Conservation (phyloP, 2,329 filamentous ascomycete species). For the Xylariaceae sp. region DNA sequence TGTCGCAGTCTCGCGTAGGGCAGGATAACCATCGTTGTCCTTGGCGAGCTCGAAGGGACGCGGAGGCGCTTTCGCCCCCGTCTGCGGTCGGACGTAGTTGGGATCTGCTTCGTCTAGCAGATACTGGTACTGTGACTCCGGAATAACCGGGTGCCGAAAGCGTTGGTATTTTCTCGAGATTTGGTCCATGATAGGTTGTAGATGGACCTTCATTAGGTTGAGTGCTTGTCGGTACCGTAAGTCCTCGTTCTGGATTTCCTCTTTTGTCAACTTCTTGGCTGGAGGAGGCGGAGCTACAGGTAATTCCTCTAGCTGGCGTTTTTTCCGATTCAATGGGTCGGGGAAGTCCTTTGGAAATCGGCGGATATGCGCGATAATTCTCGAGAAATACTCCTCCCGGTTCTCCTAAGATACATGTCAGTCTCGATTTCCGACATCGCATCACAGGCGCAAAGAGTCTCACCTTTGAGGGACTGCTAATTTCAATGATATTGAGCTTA, state of each 20-base stretch:
- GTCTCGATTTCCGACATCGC: constrained; percentile 4
- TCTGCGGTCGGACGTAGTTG: constrained; percentile 55
- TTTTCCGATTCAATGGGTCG: constrained; percentile 79
- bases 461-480: constrained; percentile 61
- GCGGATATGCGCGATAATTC: constrained; percentile 68
- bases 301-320: constrained; percentile 71
- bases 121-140: constrained; percentile 69
- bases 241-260: constrained; percentile 73
- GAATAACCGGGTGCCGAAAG: constrained; percentile 76
- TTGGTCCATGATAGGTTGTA: constrained; percentile 96
- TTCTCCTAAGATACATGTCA: constrained; percentile 41
- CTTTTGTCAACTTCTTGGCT: constrained; percentile 64
- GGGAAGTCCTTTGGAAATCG: constrained; percentile 83
- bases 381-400: constrained; percentile 75
- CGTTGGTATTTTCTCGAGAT: constrained; percentile 86
- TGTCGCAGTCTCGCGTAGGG: constrained; percentile 67
- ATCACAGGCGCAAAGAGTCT: constrained; percentile 27
- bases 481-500: constrained; percentile 65
- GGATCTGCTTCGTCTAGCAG: constrained; percentile 80
- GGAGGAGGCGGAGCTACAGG: constrained; percentile 68
- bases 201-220: constrained; percentile 79
- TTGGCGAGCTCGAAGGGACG: constrained; percentile 75
- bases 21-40: constrained; percentile 72
- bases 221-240: constrained; percentile 77
- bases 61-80: constrained; percentile 47